Conservation (phyloP, 2,329 filamentous ascomycete genomes). For the Alternaria ethzedia region DNA sequence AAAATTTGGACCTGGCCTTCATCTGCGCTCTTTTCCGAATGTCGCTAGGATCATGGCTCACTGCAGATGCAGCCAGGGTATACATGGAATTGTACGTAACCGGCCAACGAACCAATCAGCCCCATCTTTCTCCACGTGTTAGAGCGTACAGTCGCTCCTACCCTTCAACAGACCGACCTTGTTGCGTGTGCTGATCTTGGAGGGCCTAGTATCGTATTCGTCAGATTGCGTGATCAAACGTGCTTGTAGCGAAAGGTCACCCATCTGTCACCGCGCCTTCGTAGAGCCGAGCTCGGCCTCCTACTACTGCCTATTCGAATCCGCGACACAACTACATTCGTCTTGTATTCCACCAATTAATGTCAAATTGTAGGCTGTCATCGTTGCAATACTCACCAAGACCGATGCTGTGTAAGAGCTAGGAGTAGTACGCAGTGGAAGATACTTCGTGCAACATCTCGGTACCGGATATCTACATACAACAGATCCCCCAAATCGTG, state of each 20-base stretch:
- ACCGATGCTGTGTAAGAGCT: neutral
- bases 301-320: neutral
- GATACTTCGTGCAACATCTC: neutral
- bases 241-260: slow-evolving; percentile 36
- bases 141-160: neutral
- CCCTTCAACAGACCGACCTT: neutral
- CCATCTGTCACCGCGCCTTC: slow-evolving; percentile 10
- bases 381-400: neutral
- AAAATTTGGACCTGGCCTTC: neutral
- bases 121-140: neutral
- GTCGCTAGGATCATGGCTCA: neutral
- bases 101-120: neutral
- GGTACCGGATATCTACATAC: neutral
- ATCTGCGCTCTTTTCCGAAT: neutral
- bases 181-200: neutral
- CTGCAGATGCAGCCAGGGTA: neutral
- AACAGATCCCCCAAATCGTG: neutral
- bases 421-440: neutral
- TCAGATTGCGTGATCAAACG: slow-evolving; percentile 43
- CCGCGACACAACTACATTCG: neutral
- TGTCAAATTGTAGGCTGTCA: neutral
- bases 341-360: neutral
- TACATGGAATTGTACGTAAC: neutral
- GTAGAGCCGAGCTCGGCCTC: neutral
- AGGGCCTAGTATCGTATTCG: neutral